phyloP scores from a whole-genome alignment of 2,329 filamentous ascomycete species.

The Pyrenophora tritici-repentis region DNA sequence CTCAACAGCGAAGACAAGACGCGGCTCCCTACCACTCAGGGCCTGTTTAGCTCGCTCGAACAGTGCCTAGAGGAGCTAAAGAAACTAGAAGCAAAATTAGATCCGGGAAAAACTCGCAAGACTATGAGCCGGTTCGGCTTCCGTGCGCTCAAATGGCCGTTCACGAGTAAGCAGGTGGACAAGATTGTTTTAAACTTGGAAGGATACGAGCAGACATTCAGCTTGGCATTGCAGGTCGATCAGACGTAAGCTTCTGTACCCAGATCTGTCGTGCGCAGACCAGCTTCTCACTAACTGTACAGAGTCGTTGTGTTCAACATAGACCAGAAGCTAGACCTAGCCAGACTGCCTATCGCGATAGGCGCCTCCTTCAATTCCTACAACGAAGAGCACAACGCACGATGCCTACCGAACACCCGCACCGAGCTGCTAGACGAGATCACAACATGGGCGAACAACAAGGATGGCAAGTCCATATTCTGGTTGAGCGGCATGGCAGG shows the following conservation, averaged over 20 bases:
- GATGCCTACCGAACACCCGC: constrained; percentile 33
- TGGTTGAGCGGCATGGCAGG: too few species aligned
- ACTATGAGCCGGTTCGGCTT: constrained; percentile 41
- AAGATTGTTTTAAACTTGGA: constrained; percentile 32
- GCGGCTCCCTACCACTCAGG: constrained; percentile 33
- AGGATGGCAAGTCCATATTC: constrained; percentile 30
- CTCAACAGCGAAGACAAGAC: constrained; percentile 30
- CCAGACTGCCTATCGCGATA: constrained; percentile 21
- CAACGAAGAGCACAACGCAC: constrained; percentile 18
- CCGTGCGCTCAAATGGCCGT: constrained; percentile 49
- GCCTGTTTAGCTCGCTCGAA: constrained; percentile 23
- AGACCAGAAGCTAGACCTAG: constrained; percentile 14
- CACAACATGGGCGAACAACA: constrained; percentile 20
- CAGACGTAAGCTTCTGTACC: constrained; percentile 35
- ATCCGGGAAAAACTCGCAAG: constrained; percentile 27
- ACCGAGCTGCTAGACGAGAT: constrained; percentile 30
- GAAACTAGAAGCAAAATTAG: constrained; percentile 14
- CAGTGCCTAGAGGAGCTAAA: constrained; percentile 20
- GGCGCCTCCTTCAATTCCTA: constrained; percentile 24
- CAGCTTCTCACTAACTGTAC: constrained; percentile 7
- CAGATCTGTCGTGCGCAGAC: constrained; percentile 23
- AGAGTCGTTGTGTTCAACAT: constrained; percentile 10
- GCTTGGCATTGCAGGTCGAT: constrained; percentile 41
- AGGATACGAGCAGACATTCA: constrained; percentile 34
- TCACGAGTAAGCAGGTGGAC: constrained; percentile 46